phyloP scores from a whole-genome alignment of 805 yeast genomes.

The Sugiyamaella chiloensis region DNA sequence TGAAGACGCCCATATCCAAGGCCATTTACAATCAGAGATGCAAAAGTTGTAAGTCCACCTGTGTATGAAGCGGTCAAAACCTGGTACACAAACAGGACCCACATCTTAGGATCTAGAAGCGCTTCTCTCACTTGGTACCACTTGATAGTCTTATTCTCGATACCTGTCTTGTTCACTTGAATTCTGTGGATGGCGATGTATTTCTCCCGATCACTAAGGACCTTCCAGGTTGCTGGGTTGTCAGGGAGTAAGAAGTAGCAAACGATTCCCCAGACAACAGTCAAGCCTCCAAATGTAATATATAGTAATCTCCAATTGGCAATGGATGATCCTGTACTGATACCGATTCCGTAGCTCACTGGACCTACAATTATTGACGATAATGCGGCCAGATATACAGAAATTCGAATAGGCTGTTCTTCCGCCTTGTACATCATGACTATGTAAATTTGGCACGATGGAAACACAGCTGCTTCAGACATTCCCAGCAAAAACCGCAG shows the following conservation, averaged over 20 bases:
- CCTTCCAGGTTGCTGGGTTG: conserved; percentile 50
- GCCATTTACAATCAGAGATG: conserved; percentile 6
- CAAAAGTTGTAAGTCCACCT: conserved; percentile 4
- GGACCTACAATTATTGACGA: conserved; percentile 36
- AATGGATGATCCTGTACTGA: conserved; percentile 29
- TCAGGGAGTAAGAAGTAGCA: conserved; percentile 45
- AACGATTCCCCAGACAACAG: conserved; percentile 8
- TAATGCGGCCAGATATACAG: conserved; percentile 25
- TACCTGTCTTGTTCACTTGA: conserved; percentile 36
- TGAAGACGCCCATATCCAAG: not conserved
- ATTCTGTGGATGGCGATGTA: conserved; percentile 46
- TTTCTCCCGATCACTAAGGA: conserved; percentile 47
- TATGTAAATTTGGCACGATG: conserved; percentile 55
- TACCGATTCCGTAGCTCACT: conserved; percentile 33
- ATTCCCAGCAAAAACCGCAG: conserved; percentile 51
- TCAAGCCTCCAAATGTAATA: conserved; percentile 2
- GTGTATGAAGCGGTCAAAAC: conserved; percentile 28
- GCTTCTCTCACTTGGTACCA: conserved; percentile 47
- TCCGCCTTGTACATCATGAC: conserved; percentile 53
- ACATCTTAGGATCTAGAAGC: conserved; percentile 44
- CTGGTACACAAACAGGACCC: conserved; percentile 35
- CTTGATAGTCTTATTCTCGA: conserved; percentile 48
- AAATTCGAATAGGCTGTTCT: conserved; percentile 44
- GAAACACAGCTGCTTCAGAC: conserved; percentile 48
- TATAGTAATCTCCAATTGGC: conserved; percentile 39